Evolutionary conservation across 352 stramenopile genomes (phyloP), one percentile per base, ranked within the genome.

Genomic region (Bremia lactucae): DNA sequence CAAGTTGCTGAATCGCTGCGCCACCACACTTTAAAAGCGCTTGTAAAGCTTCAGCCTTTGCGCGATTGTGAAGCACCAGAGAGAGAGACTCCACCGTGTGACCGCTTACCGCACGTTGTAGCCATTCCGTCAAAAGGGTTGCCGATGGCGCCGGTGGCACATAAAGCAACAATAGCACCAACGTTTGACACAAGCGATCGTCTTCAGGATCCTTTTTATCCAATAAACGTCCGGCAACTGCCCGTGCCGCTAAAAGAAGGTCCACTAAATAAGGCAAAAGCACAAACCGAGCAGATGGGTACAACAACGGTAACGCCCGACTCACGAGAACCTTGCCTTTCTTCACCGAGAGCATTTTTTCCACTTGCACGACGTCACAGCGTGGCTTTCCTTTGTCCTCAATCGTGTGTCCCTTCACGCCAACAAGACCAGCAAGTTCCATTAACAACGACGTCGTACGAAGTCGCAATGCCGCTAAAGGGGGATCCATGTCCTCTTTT

Each of bases 321-420:
- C 73, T 86, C 42, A 91, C 58, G 34, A 91, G 58, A 31, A 74
- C 68, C 52, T 85, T 85, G 20, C 79, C 79, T 51, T 91, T 91
- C 22, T 49, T 44, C 1, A 68, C 50, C 16, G 60, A 65, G 28
- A 91, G 44, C 45, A 91, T 72, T 24, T 50, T 63, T 7, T 73
- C 45, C 10, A 91, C 52, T 48, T 83, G 65, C 36, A 66, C 42
- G 9, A 70, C 45, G 36, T 85, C 52, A 22, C 73, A 88, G 18
- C 37, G 41, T 16, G 55, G 51, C 0, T 34, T 49, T 23, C 36
- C 42, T 10, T 50, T 43, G 15, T 28, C 31, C 6, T 46, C 37
- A 13, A n/a, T 15, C 46, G 13, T 54, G 46, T 4, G 54, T 53
- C 1, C 72, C 51, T 44, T 47, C 14, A 89, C 79, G 16, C 80